Evolutionary conservation across 108 stramenopile genomes (phyloP), one percentile per base, ranked within the genome.

Genomic region (Nitzschia inconspicua): DNA sequence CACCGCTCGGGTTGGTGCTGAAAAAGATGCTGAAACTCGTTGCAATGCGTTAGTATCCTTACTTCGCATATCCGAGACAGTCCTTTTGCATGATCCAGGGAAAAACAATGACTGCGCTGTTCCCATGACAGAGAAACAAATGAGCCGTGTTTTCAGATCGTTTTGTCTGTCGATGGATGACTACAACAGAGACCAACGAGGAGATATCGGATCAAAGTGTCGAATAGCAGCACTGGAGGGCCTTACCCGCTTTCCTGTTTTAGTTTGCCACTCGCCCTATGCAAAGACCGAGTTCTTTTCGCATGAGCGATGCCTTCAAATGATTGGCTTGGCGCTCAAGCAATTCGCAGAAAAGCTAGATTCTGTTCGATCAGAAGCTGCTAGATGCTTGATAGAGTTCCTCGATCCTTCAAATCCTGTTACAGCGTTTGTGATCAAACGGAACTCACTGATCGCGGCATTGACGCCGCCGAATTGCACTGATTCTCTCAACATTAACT

Each of bases 181-280:
- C 68, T 99, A 98, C 72, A 90, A 82, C 35, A 85, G 80, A 28
- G 98, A 99, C 85, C 84, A 94, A 58, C 79, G 98, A 20, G 98
- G 98, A 6, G 98, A 99, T 75, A 95, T 98, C 32, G 98, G 98
- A 36, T 97, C 96, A 19, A 98, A 97, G 97, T 94, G 84, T 55
- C 68, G 98, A 34, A 84, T 89, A 37, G 96, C 88, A 18, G 92
- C 97, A 20, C 81, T 98, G 82, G 62, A 81, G 6, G 94, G 90
- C 13, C 63, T 97, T 23, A 78, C 80, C 40, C 27, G 50, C 30
- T 43, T 96, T 20, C 57, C 82, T 30, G 44, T 56, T 37, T 4
- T 53, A n/a, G 52, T 35, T 1, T 29, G 48, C 2, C 18, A 57
- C n/a, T 42, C 47, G 31, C 18, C 36, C 50, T 39, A 43, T 3